Base-by-base conservation (phyloP, 2,329 filamentous ascomycete species). In the Amauroascus verrucosus region DNA sequence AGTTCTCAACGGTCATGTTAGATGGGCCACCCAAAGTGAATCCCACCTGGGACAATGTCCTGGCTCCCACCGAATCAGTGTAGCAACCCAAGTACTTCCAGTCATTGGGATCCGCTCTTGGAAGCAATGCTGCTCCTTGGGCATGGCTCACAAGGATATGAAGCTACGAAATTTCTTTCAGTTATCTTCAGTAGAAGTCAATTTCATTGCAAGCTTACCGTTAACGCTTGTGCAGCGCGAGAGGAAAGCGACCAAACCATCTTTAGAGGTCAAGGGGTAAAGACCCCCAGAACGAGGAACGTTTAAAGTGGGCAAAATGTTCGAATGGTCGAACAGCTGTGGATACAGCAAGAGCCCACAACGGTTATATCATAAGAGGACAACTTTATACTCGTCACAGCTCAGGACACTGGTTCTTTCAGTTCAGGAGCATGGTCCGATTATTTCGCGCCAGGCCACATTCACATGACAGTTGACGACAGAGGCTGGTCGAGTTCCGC, bases 1-100 rank as follows among this genome's bases (percentile, higher is more conserved):
- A 69, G 16, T 55, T 56, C 49, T 57, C 61, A 11, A 65, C 62
- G 3, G 60, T 65, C 56, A 65, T 63, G 26, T 57, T 60, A 5
- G 54, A 56, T 7, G 58, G 50, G 38, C 59, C 59, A 46, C 57
- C 58, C 7, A 56, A 51, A 3, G 46, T 53, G 32, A 46, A 44
- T 28, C 52, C 55, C 20, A 45, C 38, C 9, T 54, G n/a, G 18
- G 46, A 49, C 30, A 62, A 48, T 1, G 58, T 62, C 28, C 60
- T 57, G 35, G 53, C 57, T 20, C 55, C 56, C 20, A 57, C 57
- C 20, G 53, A 57, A 45, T 62, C 60, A 40, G 59, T 57, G 43
- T 62, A 62, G 49, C 60, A 62, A 4, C 59, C 59, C 16, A 61
- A 20, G 43, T 57, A 59, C 30, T 58, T 56, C 60, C 60, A 62